Base-by-base conservation (phyloP, 768 basidiomycete species). In the Naematelia aurantialba region DNA sequence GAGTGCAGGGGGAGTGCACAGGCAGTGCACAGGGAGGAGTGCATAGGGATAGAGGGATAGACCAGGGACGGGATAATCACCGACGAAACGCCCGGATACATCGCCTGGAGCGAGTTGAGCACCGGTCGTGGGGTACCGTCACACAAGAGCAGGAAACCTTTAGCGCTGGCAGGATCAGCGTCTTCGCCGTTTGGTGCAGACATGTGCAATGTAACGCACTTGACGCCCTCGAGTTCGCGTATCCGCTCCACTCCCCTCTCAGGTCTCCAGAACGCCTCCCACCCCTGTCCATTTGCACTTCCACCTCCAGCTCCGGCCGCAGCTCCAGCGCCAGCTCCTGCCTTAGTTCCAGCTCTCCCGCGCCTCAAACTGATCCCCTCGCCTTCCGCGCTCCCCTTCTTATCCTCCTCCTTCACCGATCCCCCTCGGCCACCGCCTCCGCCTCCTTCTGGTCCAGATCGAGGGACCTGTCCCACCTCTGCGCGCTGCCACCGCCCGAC, bases 401-500 rank as follows among this genome's bases (percentile, higher is more conserved):
- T 13, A 58, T 73, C 69, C 53, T 70, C 70, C 8, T 29, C 60
- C 24, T 49, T 19, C 24, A 24, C 29, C 19, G 13, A 8, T 14
- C 24, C n/a, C 19, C 58, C 19, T 12, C 54, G 53, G 17, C 27
- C 30, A 11, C 48, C 24, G 11, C 34, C 11, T 27, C 52, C n/a
- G 27, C 31, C 1, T 45, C 58, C 14, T 39, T 30, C 22, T 56
- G 47, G 25, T 5, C 8, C 5, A 19, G 25, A 26, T 47, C 21
- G 11, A 26, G 11, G 24, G 67, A 67, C 27, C 72, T 31, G n/a
- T n/a, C n/a, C n/a, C n/a, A n/a, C n/a, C n/a, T n/a, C n/a, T n/a
- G n/a, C n/a, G n/a, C n/a, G n/a, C 30, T 70, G 67, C 52, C 56
- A 70, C 49, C 66, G 52, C 17, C 72, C 72, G 4, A 73, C 72